Evolutionary conservation across 495 filamentous ascomycete genomes (phyloP).

Genomic region (Poronia punctata): DNA sequence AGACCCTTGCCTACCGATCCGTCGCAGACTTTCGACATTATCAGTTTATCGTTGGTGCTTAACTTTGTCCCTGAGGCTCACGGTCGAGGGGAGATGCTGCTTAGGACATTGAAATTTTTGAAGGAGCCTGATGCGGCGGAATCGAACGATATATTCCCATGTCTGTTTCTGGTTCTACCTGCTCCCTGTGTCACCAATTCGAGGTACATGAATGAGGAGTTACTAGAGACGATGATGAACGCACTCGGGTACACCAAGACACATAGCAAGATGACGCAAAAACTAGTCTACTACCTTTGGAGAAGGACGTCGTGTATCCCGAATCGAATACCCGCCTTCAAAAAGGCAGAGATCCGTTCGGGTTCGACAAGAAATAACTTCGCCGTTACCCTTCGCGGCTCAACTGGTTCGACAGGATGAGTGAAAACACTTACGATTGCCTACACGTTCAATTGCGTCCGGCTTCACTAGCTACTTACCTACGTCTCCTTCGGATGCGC

Average conservation of each 20-base stretch:
- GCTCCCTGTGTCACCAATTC: slow-evolving; percentile 87
- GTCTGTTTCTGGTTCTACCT: slow-evolving; percentile 85
- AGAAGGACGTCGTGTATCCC: slow-evolving; percentile 24
- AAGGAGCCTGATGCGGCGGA: slow-evolving; percentile 20
- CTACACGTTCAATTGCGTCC: no score
- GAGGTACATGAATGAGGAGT: slow-evolving; percentile 74
- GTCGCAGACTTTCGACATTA: slow-evolving; percentile 69
- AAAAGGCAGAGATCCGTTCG: slow-evolving; percentile 66
- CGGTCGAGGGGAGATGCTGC: slow-evolving; percentile 82
- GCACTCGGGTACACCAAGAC: slow-evolving; percentile 63
- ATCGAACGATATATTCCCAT: slow-evolving; percentile 50
- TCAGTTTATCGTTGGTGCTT: slow-evolving; percentile 89
- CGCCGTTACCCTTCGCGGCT: slow-evolving; percentile 54
- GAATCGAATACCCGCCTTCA: slow-evolving; percentile 21
- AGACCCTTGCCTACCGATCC: slow-evolving; percentile 59
- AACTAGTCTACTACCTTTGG: slow-evolving; percentile 90
- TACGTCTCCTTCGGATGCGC: no score
- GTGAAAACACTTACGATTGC: no score
- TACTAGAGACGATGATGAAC: slow-evolving; percentile 65
- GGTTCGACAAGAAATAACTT: slow-evolving; percentile 83
- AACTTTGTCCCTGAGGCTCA: slow-evolving; percentile 80
- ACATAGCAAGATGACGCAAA: slow-evolving; percentile 64
- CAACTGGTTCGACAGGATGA: slow-evolving; percentile 9
- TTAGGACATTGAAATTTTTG: slow-evolving; percentile 63
- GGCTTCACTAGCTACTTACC: no score